These are phyloP conservation scores for Trichoderma lentiforme DNA, from an alignment of 2,329 filamentous ascomycete species.

Conservation along the genomic window DNA sequence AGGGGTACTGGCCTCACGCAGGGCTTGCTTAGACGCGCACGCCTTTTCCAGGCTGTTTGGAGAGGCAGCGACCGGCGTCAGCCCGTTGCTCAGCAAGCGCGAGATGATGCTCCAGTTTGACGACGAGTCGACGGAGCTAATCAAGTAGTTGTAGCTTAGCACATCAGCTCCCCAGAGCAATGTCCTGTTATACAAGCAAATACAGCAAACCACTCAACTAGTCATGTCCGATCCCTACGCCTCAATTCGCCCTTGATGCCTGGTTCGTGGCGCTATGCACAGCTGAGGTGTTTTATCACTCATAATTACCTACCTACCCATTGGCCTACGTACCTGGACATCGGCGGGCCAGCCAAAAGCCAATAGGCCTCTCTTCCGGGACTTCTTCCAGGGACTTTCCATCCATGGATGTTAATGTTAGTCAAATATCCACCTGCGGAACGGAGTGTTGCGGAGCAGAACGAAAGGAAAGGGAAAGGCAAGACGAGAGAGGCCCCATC, in stretches of 20 bases:
- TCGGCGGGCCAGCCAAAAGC: not conserved
- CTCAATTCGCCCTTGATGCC: not conserved
- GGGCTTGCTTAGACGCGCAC: conserved; percentile 55
- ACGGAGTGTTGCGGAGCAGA: not conserved
- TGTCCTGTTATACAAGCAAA: not conserved
- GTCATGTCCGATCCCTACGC: not conserved
- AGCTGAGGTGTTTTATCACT: not conserved
- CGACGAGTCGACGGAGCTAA: conserved; percentile 21
- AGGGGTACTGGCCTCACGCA: conserved; percentile 48
- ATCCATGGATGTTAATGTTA: not conserved
- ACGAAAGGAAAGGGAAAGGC: not conserved
- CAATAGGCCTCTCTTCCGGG: conserved; percentile 4
- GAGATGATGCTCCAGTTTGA: conserved; percentile 33
- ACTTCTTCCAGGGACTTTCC: not conserved
- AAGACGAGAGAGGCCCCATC: not conserved
- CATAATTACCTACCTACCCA: not conserved
- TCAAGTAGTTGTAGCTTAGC: not conserved
- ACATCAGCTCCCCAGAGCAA: not conserved
- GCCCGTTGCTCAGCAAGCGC: conserved; percentile 40
- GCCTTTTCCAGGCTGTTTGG: conserved; percentile 42
- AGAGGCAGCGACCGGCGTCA: conserved; percentile 22
- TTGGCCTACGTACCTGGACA: not conserved
- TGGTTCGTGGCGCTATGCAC: not conserved
- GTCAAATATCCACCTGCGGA: not conserved
- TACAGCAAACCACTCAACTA: not conserved